Evolutionary conservation across 345 rosid species (phyloP).

Genomic region (Alliaria petiolata): DNA sequence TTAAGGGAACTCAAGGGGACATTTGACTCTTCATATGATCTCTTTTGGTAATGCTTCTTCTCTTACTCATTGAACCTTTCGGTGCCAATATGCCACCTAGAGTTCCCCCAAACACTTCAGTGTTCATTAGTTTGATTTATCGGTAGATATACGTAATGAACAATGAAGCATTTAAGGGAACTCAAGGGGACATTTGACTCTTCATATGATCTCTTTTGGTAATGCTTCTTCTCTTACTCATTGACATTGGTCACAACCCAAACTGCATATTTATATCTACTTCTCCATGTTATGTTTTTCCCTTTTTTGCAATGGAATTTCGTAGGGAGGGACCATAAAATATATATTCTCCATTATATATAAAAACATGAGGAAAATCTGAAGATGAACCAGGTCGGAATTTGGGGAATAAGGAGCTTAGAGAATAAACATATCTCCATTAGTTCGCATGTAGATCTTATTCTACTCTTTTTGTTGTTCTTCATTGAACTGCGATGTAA

Average conservation of each 20-base stretch:
- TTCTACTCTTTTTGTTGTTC: background rate
- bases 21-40: conserved; percentile 6
- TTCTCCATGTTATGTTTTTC: background rate
- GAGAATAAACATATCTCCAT: conserved; percentile 5
- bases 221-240: conserved; percentile 1
- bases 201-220: background rate
- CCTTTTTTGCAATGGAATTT: background rate
- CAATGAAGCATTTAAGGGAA: conserved; percentile 31
- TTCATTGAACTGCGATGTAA: background rate
- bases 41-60: background rate
- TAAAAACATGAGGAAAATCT: background rate
- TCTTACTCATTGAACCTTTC: background rate
- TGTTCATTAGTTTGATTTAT: conserved; percentile 1
- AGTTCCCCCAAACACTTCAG: conserved; percentile 39
- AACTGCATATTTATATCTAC: conserved; percentile 7
- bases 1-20: conserved; percentile 34
- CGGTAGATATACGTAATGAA: background rate
- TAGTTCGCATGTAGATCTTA: background rate
- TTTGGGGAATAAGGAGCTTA: background rate
- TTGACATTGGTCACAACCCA: background rate
- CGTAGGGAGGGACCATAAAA: background rate
- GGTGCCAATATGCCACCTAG: conserved; percentile 21
- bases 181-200: conserved; percentile 33
- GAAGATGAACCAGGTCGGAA: conserved; percentile 30
- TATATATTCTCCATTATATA: background rate